These are phyloP conservation scores for Erodium texanum DNA, from an alignment of 441 rosid species.

Conservation along the genomic window DNA sequence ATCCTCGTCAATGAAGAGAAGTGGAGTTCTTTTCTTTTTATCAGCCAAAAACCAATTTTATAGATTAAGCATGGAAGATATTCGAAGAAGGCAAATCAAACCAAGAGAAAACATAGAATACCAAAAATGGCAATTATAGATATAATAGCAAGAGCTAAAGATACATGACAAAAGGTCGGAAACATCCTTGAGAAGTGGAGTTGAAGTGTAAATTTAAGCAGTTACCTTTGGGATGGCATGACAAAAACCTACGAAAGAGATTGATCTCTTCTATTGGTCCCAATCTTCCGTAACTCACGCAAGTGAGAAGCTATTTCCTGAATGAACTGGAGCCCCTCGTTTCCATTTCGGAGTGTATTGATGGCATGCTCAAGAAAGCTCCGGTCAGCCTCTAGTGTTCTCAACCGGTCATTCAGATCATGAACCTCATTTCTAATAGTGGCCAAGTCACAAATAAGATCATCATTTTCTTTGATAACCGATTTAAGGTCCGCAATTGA, in stretches of 20 bases:
- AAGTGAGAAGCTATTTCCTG: slow-evolving; percentile 52
- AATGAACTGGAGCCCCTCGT: slow-evolving; percentile 45
- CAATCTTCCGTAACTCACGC: slow-evolving; percentile 34
- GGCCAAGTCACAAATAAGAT: slow-evolving; percentile 11
- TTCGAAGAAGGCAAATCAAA: too few species aligned
- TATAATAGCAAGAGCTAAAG: too few species aligned
- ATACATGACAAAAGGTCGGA: too few species aligned
- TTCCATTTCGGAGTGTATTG: slow-evolving; percentile 38
- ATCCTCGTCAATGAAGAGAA: too few species aligned
- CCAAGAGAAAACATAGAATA: too few species aligned
- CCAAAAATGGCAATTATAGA: too few species aligned
- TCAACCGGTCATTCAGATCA: slow-evolving; percentile 41
- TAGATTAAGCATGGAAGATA: too few species aligned
- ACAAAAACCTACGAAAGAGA: not conserved
- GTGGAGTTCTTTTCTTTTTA: too few species aligned
- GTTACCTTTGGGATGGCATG: not conserved
- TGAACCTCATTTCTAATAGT: slow-evolving; percentile 28
- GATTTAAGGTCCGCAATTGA: not conserved
- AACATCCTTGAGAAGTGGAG: too few species aligned
- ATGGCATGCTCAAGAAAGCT: slow-evolving; percentile 43
- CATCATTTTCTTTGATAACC: slow-evolving; percentile 5
- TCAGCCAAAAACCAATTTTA: too few species aligned
- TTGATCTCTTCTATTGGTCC: slow-evolving; percentile 12
- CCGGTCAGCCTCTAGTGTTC: slow-evolving; percentile 44
- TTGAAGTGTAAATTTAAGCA: not conserved